These are phyloP conservation scores for Lodderomyces parapsilosis DNA, from an alignment of 1,139 yeast genomes.

Conservation along the genomic window DNA sequence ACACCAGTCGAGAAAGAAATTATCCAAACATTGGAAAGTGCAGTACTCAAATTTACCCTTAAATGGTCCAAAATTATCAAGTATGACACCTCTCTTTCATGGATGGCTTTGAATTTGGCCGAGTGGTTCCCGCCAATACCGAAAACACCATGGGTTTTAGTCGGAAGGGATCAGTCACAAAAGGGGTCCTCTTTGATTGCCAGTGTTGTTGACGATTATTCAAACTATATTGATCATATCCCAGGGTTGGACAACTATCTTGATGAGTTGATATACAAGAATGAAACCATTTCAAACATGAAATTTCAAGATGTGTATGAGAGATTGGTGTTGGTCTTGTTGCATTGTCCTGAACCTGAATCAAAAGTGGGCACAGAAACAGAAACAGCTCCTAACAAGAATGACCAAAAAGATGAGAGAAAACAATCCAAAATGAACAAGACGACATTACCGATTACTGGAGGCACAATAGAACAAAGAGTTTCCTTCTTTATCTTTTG, in stretches of 20 bases:
- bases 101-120: constrained; percentile 86
- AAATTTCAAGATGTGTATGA: constrained; percentile 71
- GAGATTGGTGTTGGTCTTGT: constrained; percentile 67
- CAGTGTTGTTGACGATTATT: constrained; percentile 47
- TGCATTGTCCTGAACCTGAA: constrained; percentile 53
- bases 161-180: constrained; percentile 35
- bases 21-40: constrained; percentile 56
- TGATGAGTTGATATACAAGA: constrained; percentile 27
- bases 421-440: constrained; percentile 26
- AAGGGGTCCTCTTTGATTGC: constrained; percentile 29
- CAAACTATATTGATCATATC: constrained; percentile 41
- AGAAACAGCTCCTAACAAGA: not conserved
- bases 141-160: constrained; percentile 42
- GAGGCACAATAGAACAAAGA: constrained; percentile 69
- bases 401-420: constrained; percentile 11
- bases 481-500: constrained; percentile 71
- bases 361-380: constrained; percentile 1
- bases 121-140: constrained; percentile 81
- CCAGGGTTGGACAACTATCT: constrained; percentile 28
- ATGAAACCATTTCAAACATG: constrained; percentile 31
- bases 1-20: constrained; percentile 49
- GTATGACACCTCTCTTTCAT: constrained; percentile 78
- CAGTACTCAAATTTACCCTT: constrained; percentile 61
- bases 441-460: constrained; percentile 49
- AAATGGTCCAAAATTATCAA: constrained; percentile 81